phyloP scores from a whole-genome alignment of 202 grass and related monocot species.

The Dendrocalamus latiflorus region DNA sequence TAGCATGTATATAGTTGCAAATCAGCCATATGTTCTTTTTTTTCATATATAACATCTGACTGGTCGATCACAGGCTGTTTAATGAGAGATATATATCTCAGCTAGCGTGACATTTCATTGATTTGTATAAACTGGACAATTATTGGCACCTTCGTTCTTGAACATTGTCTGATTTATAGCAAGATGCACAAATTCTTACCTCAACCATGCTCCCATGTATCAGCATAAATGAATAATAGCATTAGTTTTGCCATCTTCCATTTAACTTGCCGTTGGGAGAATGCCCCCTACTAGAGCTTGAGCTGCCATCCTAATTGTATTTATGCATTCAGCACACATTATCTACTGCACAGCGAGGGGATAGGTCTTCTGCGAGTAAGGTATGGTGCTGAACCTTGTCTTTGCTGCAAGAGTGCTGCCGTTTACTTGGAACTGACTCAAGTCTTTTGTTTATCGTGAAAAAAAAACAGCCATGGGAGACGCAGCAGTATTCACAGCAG shows the following conservation, averaged over 20 bases:
- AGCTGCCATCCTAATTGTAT: conserved; percentile 10
- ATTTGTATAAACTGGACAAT: not conserved
- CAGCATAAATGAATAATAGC: not conserved
- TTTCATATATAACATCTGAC: not conserved
- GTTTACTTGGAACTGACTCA: conserved; percentile 14
- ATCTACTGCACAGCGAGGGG: conserved; percentile 40
- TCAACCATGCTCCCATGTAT: not conserved
- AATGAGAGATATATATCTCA: conserved; percentile 6
- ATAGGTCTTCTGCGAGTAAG: conserved; percentile 61
- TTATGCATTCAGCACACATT: conserved; percentile 33
- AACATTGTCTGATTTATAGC: not conserved
- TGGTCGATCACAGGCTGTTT: not conserved
- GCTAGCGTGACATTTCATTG: not conserved
- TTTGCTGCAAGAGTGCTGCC: not conserved
- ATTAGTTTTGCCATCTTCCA: not conserved
- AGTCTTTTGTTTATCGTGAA: not conserved
- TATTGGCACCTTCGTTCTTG: not conserved
- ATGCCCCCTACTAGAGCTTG: not conserved
- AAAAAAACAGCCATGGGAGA: conserved; percentile 61
- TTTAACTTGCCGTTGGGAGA: not conserved
- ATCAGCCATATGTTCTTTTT: not conserved
- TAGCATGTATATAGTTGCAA: not conserved
- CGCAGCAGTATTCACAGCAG: conserved; percentile 43
- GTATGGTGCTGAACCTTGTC: conserved; percentile 17
- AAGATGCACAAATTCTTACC: not conserved